A percentile compares a stretch with the other conserved stretches of the same genome.
Evolutionary conservation across 768 basidiomycete genomes (phyloP).

Genomic region (Termitomyces sp.): DNA sequence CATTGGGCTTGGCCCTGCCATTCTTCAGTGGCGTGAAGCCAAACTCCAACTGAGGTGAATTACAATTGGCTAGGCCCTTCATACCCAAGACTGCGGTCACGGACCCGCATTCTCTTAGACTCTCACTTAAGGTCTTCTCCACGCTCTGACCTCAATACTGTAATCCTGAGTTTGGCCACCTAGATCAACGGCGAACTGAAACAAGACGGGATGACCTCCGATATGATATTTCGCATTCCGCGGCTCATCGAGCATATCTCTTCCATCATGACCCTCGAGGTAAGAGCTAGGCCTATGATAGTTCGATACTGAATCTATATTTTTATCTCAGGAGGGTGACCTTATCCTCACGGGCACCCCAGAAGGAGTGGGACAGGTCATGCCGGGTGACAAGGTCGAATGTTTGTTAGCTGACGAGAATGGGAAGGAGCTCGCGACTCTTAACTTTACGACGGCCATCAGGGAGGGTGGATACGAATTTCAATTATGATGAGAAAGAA

Average conservation of each 20-base stretch:
- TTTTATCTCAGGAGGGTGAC: conserved; percentile 70
- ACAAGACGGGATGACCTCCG: conserved; percentile 78
- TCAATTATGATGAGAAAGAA: conserved; percentile 7
- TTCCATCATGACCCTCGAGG: conserved; percentile 96
- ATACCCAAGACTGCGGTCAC: conserved; percentile 65
- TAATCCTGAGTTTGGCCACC: neutral
- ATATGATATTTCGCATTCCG: conserved; percentile 94
- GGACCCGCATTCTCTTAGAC: conserved; percentile 71
- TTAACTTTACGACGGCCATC: conserved; percentile 60
- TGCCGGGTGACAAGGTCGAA: conserved; percentile 71
- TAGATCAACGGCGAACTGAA: conserved; percentile 81
- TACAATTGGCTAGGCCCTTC: conserved; percentile 48
- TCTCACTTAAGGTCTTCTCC: conserved; percentile 62
- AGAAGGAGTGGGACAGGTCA: conserved; percentile 77
- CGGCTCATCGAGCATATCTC: conserved; percentile 86
- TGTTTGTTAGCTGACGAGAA: conserved; percentile 58
- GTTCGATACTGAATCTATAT: neutral
- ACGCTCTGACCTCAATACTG: neutral
- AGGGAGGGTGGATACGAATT: conserved; percentile 61
- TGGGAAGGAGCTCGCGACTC: conserved; percentile 50
- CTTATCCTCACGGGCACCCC: conserved; percentile 92
- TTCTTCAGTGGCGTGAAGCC: neutral
- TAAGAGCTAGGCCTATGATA: conserved; percentile 18
- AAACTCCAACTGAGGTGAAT: neutral
- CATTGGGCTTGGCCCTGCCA: neutral